phyloP scores from a whole-genome alignment of 345 rosid genomes.

The Eucalyptus virginea region DNA sequence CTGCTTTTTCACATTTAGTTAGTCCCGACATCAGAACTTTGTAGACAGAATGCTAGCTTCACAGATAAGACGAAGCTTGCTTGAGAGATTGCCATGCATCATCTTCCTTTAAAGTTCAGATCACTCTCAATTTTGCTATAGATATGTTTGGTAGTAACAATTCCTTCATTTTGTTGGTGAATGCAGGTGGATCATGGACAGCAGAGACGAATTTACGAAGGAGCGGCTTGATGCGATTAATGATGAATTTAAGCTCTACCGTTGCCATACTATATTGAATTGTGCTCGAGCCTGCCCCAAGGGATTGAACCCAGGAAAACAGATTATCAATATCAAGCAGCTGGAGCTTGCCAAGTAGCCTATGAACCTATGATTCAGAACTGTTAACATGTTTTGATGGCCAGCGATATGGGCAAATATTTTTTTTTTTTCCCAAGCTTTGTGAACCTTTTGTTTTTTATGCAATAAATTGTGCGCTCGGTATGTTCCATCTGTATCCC shows the following conservation, averaged over 20 bases:
- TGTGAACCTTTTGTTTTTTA: not conserved
- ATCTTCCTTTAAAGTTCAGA: not conserved
- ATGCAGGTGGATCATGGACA: slow-evolving; percentile 93
- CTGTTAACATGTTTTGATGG: not conserved
- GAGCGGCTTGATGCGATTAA: slow-evolving; percentile 83
- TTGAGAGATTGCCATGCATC: not conserved
- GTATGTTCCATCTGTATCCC: not conserved
- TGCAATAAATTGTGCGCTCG: not conserved
- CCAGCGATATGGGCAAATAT: not conserved
- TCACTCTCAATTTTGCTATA: not conserved
- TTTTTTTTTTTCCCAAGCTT: not conserved
- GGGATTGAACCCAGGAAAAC: slow-evolving; percentile 93
- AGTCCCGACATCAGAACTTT: not conserved
- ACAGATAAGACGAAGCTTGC: not conserved
- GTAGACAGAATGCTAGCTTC: not conserved
- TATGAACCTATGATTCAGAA: not conserved
- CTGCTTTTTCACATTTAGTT: not conserved
- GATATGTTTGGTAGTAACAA: not conserved
- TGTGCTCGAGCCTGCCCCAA: slow-evolving; percentile 98
- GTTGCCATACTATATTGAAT: slow-evolving; percentile 93
- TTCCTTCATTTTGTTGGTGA: not conserved
- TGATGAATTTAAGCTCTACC: slow-evolving; percentile 88
- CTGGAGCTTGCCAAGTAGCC: slow-evolving; percentile 28
- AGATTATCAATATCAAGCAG: slow-evolving; percentile 73
- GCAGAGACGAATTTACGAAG: slow-evolving; percentile 85